Base-by-base conservation (phyloP, 805 yeast species). In the Hanseniaspora jakobsenii region DNA sequence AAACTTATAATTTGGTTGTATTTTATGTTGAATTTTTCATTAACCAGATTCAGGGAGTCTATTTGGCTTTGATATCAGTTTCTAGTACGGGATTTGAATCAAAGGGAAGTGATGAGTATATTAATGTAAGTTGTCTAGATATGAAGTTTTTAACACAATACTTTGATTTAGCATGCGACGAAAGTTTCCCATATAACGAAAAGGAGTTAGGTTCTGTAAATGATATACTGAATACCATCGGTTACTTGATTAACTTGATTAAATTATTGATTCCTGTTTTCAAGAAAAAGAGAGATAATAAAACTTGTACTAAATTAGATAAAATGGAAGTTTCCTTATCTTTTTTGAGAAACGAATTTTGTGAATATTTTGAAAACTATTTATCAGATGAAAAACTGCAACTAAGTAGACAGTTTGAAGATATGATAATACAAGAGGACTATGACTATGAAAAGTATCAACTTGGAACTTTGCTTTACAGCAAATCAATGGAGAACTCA, bases 71-170 rank as follows among this genome's bases (percentile, higher is more conserved):
- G 8, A 3, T 42, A 4, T 42, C 46, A 6, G 39, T 42, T 7
- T 42, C 46, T 10, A 34, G 35, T 10, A 29, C 36, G 18, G 46
- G 46, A 9, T 42, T 42, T 42, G 46, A 42, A 18, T 21, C 28
- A 10, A 14, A 9, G 13, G 27, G 27, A 6, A 42, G 30, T 10
- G 21, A 37, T 6, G 46, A 42, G 19, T 42, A 28, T 18, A 26
- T 32, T 18, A 28, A 16, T 17, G 37, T 37, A n/a, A 42, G 46
- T 23, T 30, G 39, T 22, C 12, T 42, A 17, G 34, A 36, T 17
- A 42, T 28, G 30, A 35, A 32, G 26, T 42, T 42, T 35, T 35
- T 42, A 17, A n/a, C 34, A 13, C 30, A 42, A 14, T 37, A 32
- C 2, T 37, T 38, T 26, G 46, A 42, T n/a, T 31, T 26, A 19